A percentile compares a stretch with the other conserved stretches of the same genome.
Conservation (phyloP, 805 yeast genomes). For the Pichia thaimueangensis region DNA sequence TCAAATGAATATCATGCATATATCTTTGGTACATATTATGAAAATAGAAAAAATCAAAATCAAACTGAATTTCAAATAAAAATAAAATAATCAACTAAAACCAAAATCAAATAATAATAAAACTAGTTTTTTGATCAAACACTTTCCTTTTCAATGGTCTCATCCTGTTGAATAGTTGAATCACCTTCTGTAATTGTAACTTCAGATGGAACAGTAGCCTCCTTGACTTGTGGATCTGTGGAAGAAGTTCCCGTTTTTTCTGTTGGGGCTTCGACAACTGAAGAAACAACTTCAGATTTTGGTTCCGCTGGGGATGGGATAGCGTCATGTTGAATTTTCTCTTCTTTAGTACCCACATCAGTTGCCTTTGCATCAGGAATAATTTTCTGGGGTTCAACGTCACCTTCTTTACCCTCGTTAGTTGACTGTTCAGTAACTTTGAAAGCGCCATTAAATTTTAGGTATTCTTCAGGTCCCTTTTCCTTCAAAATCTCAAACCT, state of each 20-base stretch:
- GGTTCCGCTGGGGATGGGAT: too few species aligned
- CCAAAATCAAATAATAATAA: too few species aligned
- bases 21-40: too few species aligned
- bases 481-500: constrained; percentile 32
- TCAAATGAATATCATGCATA: too few species aligned
- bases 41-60: too few species aligned
- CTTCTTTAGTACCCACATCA: constrained; percentile 2
- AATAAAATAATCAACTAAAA: neutral
- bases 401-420: constrained; percentile 12
- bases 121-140: neutral
- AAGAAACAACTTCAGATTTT: constrained; percentile 4
- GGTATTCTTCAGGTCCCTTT: constrained; percentile 35
- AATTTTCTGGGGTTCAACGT: neutral
- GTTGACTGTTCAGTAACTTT: constrained; percentile 7
- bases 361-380: neutral
- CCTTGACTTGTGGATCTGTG: neutral
- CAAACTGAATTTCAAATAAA: neutral
- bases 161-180: constrained; percentile 44
- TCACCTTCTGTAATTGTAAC: constrained; percentile 38
- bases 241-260: constrained; percentile 5
- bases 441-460: constrained; percentile 9
- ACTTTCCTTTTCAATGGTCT: constrained; percentile 21
- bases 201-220: constrained; percentile 10
- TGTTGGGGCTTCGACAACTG: constrained; percentile 14
- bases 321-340: neutral